Conservation (phyloP, 1,284 basidiomycete species). For the Ceratobasidium sp. region DNA sequence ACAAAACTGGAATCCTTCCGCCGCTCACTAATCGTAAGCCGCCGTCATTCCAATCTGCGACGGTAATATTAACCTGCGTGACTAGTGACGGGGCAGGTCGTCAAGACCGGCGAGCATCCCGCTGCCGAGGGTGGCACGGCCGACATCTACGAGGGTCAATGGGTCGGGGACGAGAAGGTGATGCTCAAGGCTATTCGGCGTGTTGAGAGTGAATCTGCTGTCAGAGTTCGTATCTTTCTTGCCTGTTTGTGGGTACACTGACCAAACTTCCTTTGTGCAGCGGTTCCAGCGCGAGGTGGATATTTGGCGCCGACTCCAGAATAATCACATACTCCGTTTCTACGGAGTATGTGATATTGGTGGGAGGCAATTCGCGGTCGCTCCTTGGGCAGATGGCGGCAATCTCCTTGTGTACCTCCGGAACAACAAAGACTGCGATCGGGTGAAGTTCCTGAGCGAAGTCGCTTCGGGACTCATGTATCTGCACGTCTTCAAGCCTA, state of each 20-base stretch:
- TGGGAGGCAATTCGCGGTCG: neutral
- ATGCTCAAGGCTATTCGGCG: conserved; percentile 20
- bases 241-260: neutral
- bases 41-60: neutral
- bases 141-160: conserved; percentile 27
- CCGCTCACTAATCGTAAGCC: conserved; percentile 7
- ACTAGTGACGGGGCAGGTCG: conserved; percentile 36
- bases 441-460: conserved; percentile 12
- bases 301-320: neutral
- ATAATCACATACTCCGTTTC: neutral
- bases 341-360: neutral
- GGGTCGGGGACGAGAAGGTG: conserved; percentile 29
- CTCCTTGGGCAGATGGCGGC: neutral
- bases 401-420: neutral
- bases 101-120: conserved; percentile 6
- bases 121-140: neutral
- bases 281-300: neutral
- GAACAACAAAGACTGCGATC: neutral
- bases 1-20: conserved; percentile 20
- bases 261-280: neutral
- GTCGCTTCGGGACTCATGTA: conserved; percentile 24
- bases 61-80: neutral
- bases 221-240: neutral
- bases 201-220: neutral
- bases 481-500: conserved; percentile 11